phyloP scores from a whole-genome alignment of 1,284 basidiomycete genomes.

The Sporisorium exsertum region DNA sequence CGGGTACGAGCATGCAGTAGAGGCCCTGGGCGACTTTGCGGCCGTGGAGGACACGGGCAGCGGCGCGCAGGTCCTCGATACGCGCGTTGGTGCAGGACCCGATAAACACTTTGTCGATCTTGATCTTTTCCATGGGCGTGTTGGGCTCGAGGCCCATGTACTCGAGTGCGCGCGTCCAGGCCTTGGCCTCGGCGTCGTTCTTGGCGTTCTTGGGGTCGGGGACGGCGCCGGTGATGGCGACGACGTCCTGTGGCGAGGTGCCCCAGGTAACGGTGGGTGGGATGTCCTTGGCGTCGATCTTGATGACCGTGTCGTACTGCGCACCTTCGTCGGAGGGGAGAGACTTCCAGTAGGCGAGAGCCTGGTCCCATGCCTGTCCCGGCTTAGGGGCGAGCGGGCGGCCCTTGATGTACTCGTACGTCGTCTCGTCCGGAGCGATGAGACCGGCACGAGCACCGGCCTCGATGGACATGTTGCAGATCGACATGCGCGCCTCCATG shows the following conservation, averaged over 20 bases:
- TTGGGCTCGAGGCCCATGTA: slow-evolving; percentile 68
- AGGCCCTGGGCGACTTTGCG: slow-evolving; percentile 61
- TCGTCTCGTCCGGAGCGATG: slow-evolving; percentile 67
- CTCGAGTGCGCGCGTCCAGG: slow-evolving; percentile 59
- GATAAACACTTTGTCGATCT: slow-evolving; percentile 69
- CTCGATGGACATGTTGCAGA: slow-evolving; percentile 70
- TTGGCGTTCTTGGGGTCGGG: slow-evolving; percentile 64
- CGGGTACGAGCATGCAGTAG: slow-evolving; percentile 68
- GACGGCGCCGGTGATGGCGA: slow-evolving; percentile 64
- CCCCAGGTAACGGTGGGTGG: slow-evolving; percentile 68
- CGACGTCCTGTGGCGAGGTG: slow-evolving; percentile 65
- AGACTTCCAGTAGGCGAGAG: slow-evolving; percentile 63
- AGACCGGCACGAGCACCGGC: slow-evolving; percentile 69
- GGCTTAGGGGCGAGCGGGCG: slow-evolving; percentile 64
- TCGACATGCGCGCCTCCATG: slow-evolving; percentile 68
- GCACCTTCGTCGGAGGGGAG: slow-evolving; percentile 65
- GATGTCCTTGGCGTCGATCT: slow-evolving; percentile 65
- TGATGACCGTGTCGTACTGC: slow-evolving; percentile 64
- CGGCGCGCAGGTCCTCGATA: slow-evolving; percentile 67
- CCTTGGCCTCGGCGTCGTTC: slow-evolving; percentile 54
- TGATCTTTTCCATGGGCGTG: slow-evolving; percentile 66
- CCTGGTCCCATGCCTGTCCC: slow-evolving; percentile 64
- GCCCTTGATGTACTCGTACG: slow-evolving; percentile 67
- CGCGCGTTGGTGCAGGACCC: slow-evolving; percentile 68
- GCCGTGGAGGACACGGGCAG: slow-evolving; percentile 65